These are phyloP conservation scores for Taiozyma sp. DNA, from an alignment of 1,139 yeast genomes.

Conservation along the genomic window DNA sequence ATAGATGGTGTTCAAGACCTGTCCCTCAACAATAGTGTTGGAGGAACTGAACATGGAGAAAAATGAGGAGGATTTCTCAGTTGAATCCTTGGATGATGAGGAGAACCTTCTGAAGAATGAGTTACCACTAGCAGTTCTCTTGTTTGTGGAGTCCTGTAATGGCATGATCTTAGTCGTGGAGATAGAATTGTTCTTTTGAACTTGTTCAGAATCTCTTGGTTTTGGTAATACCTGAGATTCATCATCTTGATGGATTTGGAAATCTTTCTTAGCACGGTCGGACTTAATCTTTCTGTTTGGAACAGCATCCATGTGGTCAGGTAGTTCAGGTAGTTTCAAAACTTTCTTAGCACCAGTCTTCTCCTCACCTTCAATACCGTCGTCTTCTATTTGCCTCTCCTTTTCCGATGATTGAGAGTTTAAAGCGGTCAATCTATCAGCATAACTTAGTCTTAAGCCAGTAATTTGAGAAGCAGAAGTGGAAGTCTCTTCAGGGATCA, in stretches of 20 bases:
- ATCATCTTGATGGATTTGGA: conserved; percentile 7
- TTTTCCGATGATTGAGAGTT: conserved; percentile 22
- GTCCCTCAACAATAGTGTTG: conserved; percentile 5
- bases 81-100: conserved; percentile 31
- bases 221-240: conserved; percentile 11
- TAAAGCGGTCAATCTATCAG: conserved; percentile 22
- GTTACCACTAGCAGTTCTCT: conserved; percentile 17
- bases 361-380: conserved; percentile 18
- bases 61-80: conserved; percentile 20
- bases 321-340: conserved; percentile 19
- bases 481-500: conserved; percentile 27
- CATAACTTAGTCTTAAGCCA: conserved; percentile 21
- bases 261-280: background rate
- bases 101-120: conserved; percentile 59
- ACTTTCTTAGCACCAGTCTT: conserved; percentile 7
- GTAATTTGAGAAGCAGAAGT: conserved; percentile 1
- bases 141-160: conserved; percentile 19
- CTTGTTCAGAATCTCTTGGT: conserved; percentile 21
- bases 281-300: conserved; percentile 3
- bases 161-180: conserved; percentile 17
- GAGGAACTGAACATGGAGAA: conserved; percentile 14
- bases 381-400: conserved; percentile 10
- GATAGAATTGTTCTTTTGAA: conserved; percentile 9
- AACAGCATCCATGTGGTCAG: conserved; percentile 13
- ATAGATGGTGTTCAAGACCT: conserved; percentile 26